Evolutionary conservation across 1,139 yeast genomes (phyloP).

Genomic region (Yamadazyma sp.): DNA sequence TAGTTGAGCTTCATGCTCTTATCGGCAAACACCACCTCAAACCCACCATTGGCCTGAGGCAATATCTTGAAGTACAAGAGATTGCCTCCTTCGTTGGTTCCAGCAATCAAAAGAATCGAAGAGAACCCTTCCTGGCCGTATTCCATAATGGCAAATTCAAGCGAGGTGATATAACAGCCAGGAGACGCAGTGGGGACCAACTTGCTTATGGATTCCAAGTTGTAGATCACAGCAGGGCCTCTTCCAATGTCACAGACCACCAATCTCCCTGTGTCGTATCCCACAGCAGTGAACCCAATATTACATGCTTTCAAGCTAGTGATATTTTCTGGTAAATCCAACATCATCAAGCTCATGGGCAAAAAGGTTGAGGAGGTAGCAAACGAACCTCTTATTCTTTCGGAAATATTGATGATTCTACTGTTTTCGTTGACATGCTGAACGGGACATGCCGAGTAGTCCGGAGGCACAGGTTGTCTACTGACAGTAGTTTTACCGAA

Average conservation of each 20-base stretch:
- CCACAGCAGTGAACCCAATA: conserved; percentile 84
- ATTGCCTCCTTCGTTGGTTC: conserved; percentile 77
- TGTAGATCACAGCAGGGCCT: conserved; percentile 77
- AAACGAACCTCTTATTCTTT: conserved; percentile 34
- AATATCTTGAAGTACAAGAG: conserved; percentile 63
- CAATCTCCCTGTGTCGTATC: conserved; percentile 73
- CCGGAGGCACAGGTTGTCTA: conserved; percentile 17
- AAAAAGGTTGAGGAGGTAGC: conserved; percentile 48
- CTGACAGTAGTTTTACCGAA: conserved; percentile 49
- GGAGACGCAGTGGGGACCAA: conserved; percentile 39
- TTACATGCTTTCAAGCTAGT: conserved; percentile 68
- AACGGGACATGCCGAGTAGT: conserved; percentile 30
- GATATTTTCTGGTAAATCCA: conserved; percentile 44
- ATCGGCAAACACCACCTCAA: conserved; percentile 58
- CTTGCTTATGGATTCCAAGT: conserved; percentile 42
- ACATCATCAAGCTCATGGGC: conserved; percentile 53
- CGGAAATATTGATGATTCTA: conserved; percentile 30
- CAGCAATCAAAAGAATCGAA: conserved; percentile 70
- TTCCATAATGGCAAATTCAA: conserved; percentile 75
- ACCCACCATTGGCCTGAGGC: conserved; percentile 72
- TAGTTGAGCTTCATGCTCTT: conserved; percentile 42
- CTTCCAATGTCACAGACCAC: conserved; percentile 74
- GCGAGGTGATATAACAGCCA: conserved; percentile 49
- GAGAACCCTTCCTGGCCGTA: conserved; percentile 67
- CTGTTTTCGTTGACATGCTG: conserved; percentile 40